These are phyloP conservation scores for Kodamaea nitidulidarum DNA, from an alignment of 805 yeast species.

Conservation along the genomic window DNA sequence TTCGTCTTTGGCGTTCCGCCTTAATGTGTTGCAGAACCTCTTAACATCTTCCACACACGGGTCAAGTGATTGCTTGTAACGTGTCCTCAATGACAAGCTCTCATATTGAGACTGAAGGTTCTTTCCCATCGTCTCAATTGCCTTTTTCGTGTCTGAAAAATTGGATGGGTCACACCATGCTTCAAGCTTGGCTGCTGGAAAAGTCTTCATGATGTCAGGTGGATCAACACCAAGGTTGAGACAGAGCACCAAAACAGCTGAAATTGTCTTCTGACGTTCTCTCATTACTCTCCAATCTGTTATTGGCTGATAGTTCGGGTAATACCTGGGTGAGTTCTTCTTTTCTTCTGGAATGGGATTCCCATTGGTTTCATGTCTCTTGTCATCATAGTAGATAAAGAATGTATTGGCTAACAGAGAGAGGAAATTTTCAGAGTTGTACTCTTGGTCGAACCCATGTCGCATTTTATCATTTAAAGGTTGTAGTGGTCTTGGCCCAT, in stretches of 20 bases:
- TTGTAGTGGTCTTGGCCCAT: conserved; percentile 38
- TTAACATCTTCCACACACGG: conserved; percentile 96
- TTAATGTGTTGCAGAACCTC: conserved; percentile 79
- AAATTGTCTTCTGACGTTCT: conserved; percentile 87
- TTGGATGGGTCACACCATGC: conserved; percentile 90
- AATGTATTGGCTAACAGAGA: conserved; percentile 60
- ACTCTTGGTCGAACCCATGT: conserved; percentile 64
- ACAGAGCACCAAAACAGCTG: conserved; percentile 89
- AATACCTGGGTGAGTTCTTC: conserved; percentile 34
- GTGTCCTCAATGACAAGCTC: conserved; percentile 77
- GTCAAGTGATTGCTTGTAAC: conserved; percentile 87
- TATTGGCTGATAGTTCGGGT: conserved; percentile 61
- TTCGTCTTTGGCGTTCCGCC: conserved; percentile 91
- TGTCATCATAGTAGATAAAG: conserved; percentile 83
- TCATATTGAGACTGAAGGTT: conserved; percentile 85
- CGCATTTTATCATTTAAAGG: conserved; percentile 54
- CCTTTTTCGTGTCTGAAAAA: conserved; percentile 81
- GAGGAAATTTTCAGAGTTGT: conserved; percentile 53
- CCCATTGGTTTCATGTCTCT: conserved; percentile 87
- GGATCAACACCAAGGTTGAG: conserved; percentile 94
- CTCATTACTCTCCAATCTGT: conserved; percentile 89
- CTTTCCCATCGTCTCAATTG: conserved; percentile 87
- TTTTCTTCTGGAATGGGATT: conserved; percentile 64
- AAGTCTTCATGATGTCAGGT: conserved; percentile 89
- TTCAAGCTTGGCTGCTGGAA: conserved; percentile 87